Conservation (phyloP, 2,329 filamentous ascomycete genomes). For the Aspergillus caelatus region DNA sequence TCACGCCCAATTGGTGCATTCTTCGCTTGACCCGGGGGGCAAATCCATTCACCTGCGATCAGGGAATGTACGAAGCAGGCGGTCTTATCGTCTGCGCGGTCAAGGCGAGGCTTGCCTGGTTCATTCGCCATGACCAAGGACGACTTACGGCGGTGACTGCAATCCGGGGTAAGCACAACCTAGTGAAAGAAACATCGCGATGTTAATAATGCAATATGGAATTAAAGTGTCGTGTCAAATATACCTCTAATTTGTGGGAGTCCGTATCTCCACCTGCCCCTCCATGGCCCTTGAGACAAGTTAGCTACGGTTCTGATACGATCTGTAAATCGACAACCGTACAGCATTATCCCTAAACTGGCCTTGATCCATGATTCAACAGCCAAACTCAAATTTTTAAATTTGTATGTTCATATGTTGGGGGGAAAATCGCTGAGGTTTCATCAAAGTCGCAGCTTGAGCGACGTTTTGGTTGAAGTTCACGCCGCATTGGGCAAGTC, state of each 20-base stretch:
- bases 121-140: slow-evolving; percentile 56
- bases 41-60: slow-evolving; percentile 46
- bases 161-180: slow-evolving; percentile 60
- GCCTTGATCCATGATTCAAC: slow-evolving; percentile 9
- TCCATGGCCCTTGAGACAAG: slow-evolving; percentile 28
- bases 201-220: not conserved
- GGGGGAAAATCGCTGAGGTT: not conserved
- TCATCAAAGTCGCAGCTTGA: not conserved
- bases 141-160: slow-evolving; percentile 60
- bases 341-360: slow-evolving; percentile 20
- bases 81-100: slow-evolving; percentile 45
- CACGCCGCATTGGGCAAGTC: slow-evolving; percentile 13
- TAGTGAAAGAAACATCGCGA: slow-evolving; percentile 30
- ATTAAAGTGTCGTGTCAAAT: not conserved
- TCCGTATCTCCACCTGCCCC: slow-evolving; percentile 39
- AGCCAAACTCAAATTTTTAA: not conserved
- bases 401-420: not conserved
- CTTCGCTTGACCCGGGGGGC: slow-evolving; percentile 10
- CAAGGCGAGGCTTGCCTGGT: slow-evolving; percentile 39
- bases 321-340: slow-evolving; percentile 18
- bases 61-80: slow-evolving; percentile 66
- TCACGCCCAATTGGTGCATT: slow-evolving; percentile 6
- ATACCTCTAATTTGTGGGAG: slow-evolving; percentile 40
- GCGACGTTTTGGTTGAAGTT: slow-evolving; percentile 1
- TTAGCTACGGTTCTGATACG: slow-evolving; percentile 8